A percentile compares a stretch with the other conserved stretches of the same genome.
Conservation (phyloP, 2,329 filamentous ascomycete genomes). For the Fusarium paranaense region DNA sequence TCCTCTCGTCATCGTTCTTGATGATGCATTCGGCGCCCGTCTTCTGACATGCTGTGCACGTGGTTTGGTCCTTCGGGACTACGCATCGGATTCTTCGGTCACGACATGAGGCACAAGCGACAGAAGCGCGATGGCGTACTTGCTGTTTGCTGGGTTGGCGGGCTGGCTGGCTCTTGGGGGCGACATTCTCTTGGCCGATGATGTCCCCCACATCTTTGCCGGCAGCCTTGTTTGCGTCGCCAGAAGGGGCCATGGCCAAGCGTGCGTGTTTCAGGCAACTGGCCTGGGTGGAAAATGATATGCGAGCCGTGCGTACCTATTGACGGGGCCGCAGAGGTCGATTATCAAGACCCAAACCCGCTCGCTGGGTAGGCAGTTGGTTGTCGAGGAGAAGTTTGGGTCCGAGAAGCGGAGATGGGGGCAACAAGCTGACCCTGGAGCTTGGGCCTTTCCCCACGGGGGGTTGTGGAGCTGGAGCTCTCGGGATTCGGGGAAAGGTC, state of each 20-base stretch:
- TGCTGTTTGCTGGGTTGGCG: slow-evolving; percentile 51
- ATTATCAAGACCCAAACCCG: background rate
- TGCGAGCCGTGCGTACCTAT: background rate
- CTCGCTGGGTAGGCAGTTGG: background rate
- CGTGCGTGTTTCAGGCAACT: background rate
- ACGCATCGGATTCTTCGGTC: slow-evolving; percentile 62
- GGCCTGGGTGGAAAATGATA: background rate
- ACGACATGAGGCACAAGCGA: slow-evolving; percentile 67
- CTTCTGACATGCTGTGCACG: slow-evolving; percentile 65
- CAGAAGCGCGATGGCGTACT: slow-evolving; percentile 61
- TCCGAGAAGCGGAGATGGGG: slow-evolving; percentile 28
- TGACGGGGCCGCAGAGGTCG: background rate
- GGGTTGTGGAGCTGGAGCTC: slow-evolving; percentile 7
- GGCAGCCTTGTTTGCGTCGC: slow-evolving; percentile 26
- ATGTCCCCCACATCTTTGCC: slow-evolving; percentile 37
- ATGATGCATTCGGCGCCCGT: slow-evolving; percentile 65
- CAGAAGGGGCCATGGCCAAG: slow-evolving; percentile 31
- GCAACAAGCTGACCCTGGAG: slow-evolving; percentile 10
- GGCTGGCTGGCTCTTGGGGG: slow-evolving; percentile 42
- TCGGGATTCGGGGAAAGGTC: background rate
- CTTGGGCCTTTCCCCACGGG: slow-evolving; percentile 37
- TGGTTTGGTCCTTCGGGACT: slow-evolving; percentile 62
- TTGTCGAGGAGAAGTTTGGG: slow-evolving; percentile 23
- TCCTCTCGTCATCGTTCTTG: slow-evolving; percentile 67
- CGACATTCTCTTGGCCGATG: slow-evolving; percentile 49